phyloP scores from a whole-genome alignment of 1,139 yeast genomes.

The Pichia norvegensis region DNA sequence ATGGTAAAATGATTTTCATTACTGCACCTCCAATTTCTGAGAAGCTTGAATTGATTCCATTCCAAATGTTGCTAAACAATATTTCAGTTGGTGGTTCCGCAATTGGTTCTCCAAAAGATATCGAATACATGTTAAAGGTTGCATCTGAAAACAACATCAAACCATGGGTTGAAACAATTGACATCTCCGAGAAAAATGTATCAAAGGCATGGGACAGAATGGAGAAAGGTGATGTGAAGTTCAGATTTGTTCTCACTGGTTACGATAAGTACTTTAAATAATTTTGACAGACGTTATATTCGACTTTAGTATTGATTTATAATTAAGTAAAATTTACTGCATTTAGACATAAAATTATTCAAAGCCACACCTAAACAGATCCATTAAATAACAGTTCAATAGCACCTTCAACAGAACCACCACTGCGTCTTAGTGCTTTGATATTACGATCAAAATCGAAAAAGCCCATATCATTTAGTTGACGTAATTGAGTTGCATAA shows the following conservation, averaged over 20 bases:
- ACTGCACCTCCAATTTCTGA: constrained; percentile 38
- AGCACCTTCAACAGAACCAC: constrained; percentile 97
- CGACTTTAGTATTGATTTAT: background rate
- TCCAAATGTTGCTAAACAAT: constrained; percentile 26
- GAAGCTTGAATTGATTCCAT: constrained; percentile 26
- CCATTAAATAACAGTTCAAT: constrained; percentile 76
- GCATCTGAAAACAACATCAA: constrained; percentile 45
- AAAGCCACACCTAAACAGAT: constrained; percentile 15
- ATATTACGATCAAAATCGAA: constrained; percentile 88
- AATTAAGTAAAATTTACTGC: background rate
- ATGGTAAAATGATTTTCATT: constrained; percentile 38
- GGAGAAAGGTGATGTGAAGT: constrained; percentile 49
- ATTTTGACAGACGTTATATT: too few species aligned
- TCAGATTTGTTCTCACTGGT: constrained; percentile 58
- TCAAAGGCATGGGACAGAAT: constrained; percentile 43
- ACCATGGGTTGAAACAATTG: constrained; percentile 53
- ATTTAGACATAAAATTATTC: background rate
- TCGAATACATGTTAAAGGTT: constrained; percentile 45
- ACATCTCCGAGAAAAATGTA: constrained; percentile 43
- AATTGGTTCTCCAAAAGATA: constrained; percentile 42
- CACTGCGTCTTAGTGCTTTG: constrained; percentile 85
- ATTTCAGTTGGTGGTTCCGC: constrained; percentile 33
- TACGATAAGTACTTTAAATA: constrained; percentile 32
- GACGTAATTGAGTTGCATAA: constrained; percentile 82
- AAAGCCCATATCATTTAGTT: constrained; percentile 94